Evolutionary conservation across 2,329 filamentous ascomycete genomes (phyloP), one percentile per base, ranked within the genome.

Genomic region (Fusarium pseudograminearum): DNA sequence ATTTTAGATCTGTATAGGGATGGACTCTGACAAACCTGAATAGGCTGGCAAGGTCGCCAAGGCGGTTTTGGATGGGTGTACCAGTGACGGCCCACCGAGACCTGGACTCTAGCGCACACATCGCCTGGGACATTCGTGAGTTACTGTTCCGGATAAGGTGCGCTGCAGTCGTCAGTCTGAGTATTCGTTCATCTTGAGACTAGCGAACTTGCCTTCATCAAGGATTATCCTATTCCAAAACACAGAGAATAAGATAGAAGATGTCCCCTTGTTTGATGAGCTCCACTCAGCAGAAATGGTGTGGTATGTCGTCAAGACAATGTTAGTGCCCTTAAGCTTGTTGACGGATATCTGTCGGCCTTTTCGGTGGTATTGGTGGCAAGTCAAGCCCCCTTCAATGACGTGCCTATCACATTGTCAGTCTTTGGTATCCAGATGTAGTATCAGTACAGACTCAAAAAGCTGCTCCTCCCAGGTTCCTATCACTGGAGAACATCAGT

Each of bases 81-180:
- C 83, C 83, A 0, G 82, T 85, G 0, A 86, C 78, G 2, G 80
- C 81, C 84, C 83, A 86, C 8, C 83, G 78, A 4, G 73, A 74
- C 18, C 67, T 63, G 0, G 80, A 74, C 0, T 80, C 63, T 1
- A 86, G 73, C 4, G 74, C 74, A 33, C 78, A 83, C 1, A 81
- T 71, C 3, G 82, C 81, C 52, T 22, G 73, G 6, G 70, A 60
- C 55, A 71, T 73, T 6, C 28, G 50, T 6, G 67, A 69, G 36
- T 53, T 63, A 4, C 15, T 11, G 4, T 73, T 73, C 3, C 71
- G 60, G 11, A 73, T 72, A 3, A 71, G 34, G 14, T 73, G 70
- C 1, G 67, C 70, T 72, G 12, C 0, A 2, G 4, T 2, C 15
- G 48, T 69, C 6, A 69, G 47, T 18, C 2, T 9, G 16, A 36